Conservation (phyloP, 2,329 filamentous ascomycete species). For the Claviceps quebecensis region DNA sequence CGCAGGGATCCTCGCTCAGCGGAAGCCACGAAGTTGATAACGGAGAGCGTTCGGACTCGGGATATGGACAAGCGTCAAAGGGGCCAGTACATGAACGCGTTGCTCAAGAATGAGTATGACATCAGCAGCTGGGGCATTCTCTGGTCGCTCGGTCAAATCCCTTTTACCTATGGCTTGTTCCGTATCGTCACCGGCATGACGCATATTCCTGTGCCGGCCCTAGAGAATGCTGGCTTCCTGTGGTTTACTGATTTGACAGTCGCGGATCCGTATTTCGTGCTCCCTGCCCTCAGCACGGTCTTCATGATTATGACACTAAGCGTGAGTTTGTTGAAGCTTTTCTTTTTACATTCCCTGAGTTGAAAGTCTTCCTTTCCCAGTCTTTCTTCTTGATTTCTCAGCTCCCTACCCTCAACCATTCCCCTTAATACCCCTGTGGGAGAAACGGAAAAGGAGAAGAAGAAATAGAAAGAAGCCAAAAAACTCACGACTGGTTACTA, state of each 20-base stretch:
- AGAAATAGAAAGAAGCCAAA: background rate
- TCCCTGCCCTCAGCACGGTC: slow-evolving; percentile 49
- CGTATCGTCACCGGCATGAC: slow-evolving; percentile 62
- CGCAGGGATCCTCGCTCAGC: slow-evolving; percentile 38
- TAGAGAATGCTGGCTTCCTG: slow-evolving; percentile 54
- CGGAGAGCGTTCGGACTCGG: slow-evolving; percentile 22
- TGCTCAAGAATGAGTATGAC: slow-evolving; percentile 23
- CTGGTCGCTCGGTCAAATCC: slow-evolving; percentile 33
- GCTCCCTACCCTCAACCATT: background rate
- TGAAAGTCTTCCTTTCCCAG: background rate
- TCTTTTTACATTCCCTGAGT: background rate
- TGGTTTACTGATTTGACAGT: slow-evolving; percentile 73
- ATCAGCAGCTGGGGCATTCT: slow-evolving; percentile 20
- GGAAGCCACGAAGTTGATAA: slow-evolving; percentile 34
- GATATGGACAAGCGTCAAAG: slow-evolving; percentile 30
- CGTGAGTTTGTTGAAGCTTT: slow-evolving; percentile 18
- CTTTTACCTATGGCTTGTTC: slow-evolving; percentile 71
- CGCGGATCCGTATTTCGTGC: slow-evolving; percentile 61
- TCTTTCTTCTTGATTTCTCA: background rate
- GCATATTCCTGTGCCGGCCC: slow-evolving; percentile 62
- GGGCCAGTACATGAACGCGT: slow-evolving; percentile 20
- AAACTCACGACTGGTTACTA: background rate
- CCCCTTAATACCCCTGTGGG: background rate
- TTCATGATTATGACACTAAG: slow-evolving; percentile 44
- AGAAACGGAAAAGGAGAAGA: background rate